Conservation (phyloP, 1,139 yeast genomes). For the Pichia sp. region DNA sequence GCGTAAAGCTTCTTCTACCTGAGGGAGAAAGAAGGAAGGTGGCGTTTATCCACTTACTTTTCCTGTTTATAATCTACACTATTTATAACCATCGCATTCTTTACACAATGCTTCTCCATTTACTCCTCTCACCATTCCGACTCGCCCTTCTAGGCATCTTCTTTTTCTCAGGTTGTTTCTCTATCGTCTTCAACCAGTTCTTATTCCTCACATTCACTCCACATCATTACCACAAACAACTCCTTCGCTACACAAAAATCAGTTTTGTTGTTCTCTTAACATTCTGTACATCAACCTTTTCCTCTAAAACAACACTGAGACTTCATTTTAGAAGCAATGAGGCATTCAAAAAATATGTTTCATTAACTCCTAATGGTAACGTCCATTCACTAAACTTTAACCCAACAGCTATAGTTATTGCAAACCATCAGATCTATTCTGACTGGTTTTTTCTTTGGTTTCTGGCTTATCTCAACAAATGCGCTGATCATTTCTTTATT, state of each 20-base stretch:
- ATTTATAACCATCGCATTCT: too few species aligned
- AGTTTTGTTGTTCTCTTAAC: slow-evolving; percentile 46
- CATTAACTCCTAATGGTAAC: slow-evolving; percentile 20
- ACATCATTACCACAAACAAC: background rate
- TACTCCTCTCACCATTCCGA: slow-evolving; percentile 20
- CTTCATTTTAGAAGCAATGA: slow-evolving; percentile 37
- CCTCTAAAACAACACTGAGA: slow-evolving; percentile 39
- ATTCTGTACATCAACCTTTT: slow-evolving; percentile 35
- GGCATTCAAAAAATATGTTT: slow-evolving; percentile 18
- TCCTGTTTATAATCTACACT: too few species aligned
- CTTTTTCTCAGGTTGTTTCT: slow-evolving; percentile 42
- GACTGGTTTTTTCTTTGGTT: slow-evolving; percentile 97
- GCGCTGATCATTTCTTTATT: slow-evolving; percentile 61
- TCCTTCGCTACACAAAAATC: slow-evolving; percentile 37
- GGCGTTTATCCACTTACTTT: too few species aligned
- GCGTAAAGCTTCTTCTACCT: too few species aligned
- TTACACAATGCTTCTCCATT: too few species aligned
- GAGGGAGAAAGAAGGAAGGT: too few species aligned
- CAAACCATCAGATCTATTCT: slow-evolving; percentile 89
- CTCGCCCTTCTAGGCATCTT: slow-evolving; percentile 32
- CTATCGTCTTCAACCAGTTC: slow-evolving; percentile 39
- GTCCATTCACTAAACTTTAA: slow-evolving; percentile 29
- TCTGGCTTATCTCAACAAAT: slow-evolving; percentile 60
- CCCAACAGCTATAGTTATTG: slow-evolving; percentile 56
- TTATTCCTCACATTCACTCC: slow-evolving; percentile 23